Evolutionary conservation across 176 grass and related monocot genomes (phyloP).

Genomic region (Hsuehochloa calcarea): DNA sequence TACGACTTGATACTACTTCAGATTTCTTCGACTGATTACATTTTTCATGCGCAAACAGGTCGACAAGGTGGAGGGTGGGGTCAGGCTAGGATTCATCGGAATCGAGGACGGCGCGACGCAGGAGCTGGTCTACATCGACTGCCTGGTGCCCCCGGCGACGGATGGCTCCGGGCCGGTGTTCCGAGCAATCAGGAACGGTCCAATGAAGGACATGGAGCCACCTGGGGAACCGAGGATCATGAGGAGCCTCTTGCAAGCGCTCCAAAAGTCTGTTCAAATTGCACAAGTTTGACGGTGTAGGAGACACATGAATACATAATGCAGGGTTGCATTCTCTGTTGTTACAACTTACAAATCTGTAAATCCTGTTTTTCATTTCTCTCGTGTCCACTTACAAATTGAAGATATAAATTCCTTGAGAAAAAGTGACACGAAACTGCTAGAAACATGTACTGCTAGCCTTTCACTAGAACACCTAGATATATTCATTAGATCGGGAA

Average conservation of each 20-base stretch:
- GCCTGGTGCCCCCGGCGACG: slow-evolving; percentile 57
- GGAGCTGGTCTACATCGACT: slow-evolving; percentile 81
- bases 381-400: background rate
- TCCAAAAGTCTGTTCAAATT: slow-evolving; percentile 67
- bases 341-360: background rate
- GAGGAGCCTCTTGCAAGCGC: slow-evolving; percentile 81
- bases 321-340: background rate
- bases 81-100: slow-evolving; percentile 64
- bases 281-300: slow-evolving; percentile 41
- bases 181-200: slow-evolving; percentile 68
- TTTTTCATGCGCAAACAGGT: slow-evolving; percentile 49
- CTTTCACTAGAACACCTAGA: no score
- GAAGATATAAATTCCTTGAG: background rate
- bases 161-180: slow-evolving; percentile 57
- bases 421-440: background rate
- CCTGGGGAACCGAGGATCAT: slow-evolving; percentile 87
- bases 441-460: no score
- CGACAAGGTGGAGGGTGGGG: slow-evolving; percentile 74
- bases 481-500: no score
- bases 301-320: background rate
- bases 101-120: slow-evolving; percentile 53
- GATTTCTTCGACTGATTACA: background rate
- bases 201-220: slow-evolving; percentile 60
- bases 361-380: background rate
- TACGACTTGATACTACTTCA: background rate